Conservation (phyloP, 208 protist genomes). For the Trypanosomatidae sp. region DNA sequence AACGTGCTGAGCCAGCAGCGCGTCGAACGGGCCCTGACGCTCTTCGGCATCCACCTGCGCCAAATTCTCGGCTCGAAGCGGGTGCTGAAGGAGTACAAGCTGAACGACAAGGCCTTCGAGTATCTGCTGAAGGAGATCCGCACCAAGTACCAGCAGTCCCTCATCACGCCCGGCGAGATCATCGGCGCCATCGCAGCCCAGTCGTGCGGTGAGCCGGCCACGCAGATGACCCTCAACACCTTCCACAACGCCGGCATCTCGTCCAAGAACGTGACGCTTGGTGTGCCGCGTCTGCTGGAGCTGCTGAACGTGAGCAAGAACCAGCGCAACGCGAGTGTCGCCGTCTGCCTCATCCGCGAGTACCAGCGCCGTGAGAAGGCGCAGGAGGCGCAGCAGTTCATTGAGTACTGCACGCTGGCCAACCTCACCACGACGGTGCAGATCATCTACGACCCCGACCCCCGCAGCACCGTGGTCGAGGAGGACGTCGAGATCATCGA, state of each 20-base stretch:
- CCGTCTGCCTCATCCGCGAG: slow-evolving; percentile 87
- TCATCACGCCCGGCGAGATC: slow-evolving; percentile 98
- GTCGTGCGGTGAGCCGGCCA: slow-evolving; percentile 99
- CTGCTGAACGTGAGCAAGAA: slow-evolving; percentile 98
- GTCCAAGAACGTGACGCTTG: slow-evolving; percentile 99
- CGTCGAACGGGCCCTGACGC: slow-evolving; percentile 93
- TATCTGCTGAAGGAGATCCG: slow-evolving; percentile 97
- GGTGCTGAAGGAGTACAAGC: slow-evolving; percentile 93
- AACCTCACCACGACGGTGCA: slow-evolving; percentile 91
- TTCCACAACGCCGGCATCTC: slow-evolving; percentile 99
- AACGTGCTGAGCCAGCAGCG: slow-evolving; percentile 91
- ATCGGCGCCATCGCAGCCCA: slow-evolving; percentile 99
- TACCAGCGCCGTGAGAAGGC: slow-evolving; percentile 63
- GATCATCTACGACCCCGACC: slow-evolving; percentile 98
- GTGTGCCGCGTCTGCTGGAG: slow-evolving; percentile 99
- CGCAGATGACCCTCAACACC: slow-evolving; percentile 99
- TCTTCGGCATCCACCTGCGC: slow-evolving; percentile 96
- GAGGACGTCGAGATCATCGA: slow-evolving; percentile 92
- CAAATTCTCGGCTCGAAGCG: slow-evolving; percentile 93
- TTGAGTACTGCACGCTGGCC: slow-evolving; percentile 96
- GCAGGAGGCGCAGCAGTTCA: slow-evolving; percentile 86
- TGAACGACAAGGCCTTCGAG: slow-evolving; percentile 96
- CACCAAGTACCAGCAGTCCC: slow-evolving; percentile 91
- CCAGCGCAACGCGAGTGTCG: slow-evolving; percentile 96
- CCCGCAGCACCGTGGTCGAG: slow-evolving; percentile 90